Conservation (phyloP, 164 flowering plant genomes). For the Umbellularia californica region DNA sequence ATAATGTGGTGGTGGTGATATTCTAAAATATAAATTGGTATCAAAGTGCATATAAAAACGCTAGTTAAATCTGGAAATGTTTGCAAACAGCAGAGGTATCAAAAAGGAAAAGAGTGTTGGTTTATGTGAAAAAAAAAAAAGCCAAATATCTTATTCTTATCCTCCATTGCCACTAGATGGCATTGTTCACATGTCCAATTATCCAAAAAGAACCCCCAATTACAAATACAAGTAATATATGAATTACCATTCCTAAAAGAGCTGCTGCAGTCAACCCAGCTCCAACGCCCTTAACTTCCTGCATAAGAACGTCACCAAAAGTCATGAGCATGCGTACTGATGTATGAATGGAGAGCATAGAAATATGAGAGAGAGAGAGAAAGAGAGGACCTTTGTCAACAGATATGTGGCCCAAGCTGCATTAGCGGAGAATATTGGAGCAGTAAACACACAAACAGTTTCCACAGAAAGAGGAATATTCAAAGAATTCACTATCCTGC, state of each 20-base stretch:
- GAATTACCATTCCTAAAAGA: constrained; percentile 89
- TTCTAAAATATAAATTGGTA: too few relatives aligned
- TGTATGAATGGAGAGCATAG: neutral
- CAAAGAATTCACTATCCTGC: constrained; percentile 75
- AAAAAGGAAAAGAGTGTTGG: too few relatives aligned
- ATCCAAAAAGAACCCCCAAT: neutral
- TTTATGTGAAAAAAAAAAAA: too few relatives aligned
- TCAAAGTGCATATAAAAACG: too few relatives aligned
- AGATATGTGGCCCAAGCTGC: constrained; percentile 99
- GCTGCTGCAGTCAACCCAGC: constrained; percentile 95
- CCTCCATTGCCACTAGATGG: neutral
- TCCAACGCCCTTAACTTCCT: constrained; percentile 98
- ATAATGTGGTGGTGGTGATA: too few relatives aligned
- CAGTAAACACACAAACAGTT: constrained; percentile 98
- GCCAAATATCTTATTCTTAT: too few relatives aligned
- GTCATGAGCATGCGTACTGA: neutral
- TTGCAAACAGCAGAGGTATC: too few relatives aligned
- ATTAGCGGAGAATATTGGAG: constrained; percentile 90
- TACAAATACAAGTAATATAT: neutral
- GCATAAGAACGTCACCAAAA: constrained; percentile 1
- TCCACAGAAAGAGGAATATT: constrained; percentile 99
- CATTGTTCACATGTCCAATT: neutral
- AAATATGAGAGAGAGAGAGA: neutral
- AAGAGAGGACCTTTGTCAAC: constrained; percentile 76
- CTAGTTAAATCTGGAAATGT: too few relatives aligned